phyloP scores from a whole-genome alignment of 2,329 filamentous ascomycete species.

The Diaporthe sp. region DNA sequence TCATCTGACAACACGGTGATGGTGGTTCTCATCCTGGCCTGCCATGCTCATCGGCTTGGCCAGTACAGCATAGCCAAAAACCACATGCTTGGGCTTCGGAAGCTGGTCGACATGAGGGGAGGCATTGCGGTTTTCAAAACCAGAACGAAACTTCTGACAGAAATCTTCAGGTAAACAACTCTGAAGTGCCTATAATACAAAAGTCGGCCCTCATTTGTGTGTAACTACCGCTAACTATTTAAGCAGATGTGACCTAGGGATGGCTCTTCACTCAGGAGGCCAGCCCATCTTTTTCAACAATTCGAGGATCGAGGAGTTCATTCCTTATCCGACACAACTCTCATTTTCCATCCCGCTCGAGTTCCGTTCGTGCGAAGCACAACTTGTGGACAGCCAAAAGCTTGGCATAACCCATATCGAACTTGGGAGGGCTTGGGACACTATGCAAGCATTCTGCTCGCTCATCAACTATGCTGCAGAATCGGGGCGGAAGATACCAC shows the following conservation, averaged over 20 bases:
- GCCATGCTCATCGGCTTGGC: conserved; percentile 42
- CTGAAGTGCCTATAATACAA: neutral
- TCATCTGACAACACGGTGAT: conserved; percentile 45
- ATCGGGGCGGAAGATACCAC: conserved; percentile 34
- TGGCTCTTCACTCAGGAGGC: conserved; percentile 8
- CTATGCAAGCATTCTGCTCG: conserved; percentile 39
- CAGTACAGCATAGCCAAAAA: conserved; percentile 43
- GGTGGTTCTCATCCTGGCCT: conserved; percentile 45
- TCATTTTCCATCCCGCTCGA: neutral
- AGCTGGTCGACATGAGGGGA: conserved; percentile 50
- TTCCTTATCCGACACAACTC: neutral
- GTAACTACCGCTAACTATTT: neutral
- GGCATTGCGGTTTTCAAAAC: conserved; percentile 44
- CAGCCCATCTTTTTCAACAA: conserved; percentile 19
- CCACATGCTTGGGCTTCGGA: conserved; percentile 50
- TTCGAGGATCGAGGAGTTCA: neutral
- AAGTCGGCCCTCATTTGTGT: too few relatives aligned
- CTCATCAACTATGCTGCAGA: conserved; percentile 40
- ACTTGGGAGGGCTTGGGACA: conserved; percentile 38
- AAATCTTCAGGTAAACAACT: conserved; percentile 45
- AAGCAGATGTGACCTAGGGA: conserved; percentile 26
- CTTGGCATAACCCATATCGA: conserved; percentile 30
- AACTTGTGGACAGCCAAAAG: neutral
- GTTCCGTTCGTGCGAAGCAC: neutral
- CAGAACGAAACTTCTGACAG: conserved; percentile 48